A percentile compares a stretch with the other conserved stretches of the same genome.
Evolutionary conservation across 495 filamentous ascomycete species (phyloP).

Genomic region (Podospora appendiculata): DNA sequence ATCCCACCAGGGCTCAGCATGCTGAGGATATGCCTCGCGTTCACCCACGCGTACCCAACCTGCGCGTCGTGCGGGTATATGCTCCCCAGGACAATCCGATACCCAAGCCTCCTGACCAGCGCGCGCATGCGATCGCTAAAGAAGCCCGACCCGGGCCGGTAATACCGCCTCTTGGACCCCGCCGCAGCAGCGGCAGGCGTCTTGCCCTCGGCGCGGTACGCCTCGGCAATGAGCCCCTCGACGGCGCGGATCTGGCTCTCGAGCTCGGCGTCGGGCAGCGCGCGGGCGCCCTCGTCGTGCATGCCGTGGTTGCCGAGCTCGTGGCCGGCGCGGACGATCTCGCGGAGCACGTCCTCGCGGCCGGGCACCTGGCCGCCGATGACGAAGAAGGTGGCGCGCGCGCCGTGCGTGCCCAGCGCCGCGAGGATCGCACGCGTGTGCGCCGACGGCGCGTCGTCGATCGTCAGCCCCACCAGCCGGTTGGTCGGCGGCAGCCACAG

Average conservation of each 20-base stretch:
- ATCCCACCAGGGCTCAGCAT: slow-evolving; percentile 70
- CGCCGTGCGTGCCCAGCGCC: slow-evolving; percentile 47
- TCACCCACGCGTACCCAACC: slow-evolving; percentile 56
- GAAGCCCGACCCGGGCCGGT: slow-evolving; percentile 74
- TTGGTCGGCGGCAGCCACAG: slow-evolving; percentile 40
- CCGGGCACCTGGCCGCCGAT: slow-evolving; percentile 68
- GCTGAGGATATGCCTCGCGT: slow-evolving; percentile 72
- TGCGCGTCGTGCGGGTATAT: slow-evolving; percentile 86
- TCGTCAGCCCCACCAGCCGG: slow-evolving; percentile 68
- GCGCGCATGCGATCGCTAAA: slow-evolving; percentile 61
- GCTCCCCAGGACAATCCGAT: slow-evolving; percentile 64
- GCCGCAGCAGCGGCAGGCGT: slow-evolving; percentile 5
- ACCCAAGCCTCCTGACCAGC: slow-evolving; percentile 47
- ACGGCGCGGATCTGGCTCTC: slow-evolving; percentile 37
- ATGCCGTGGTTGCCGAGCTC: slow-evolving; percentile 83
- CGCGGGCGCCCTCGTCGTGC: slow-evolving; percentile 65
- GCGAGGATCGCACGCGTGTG: slow-evolving; percentile 66
- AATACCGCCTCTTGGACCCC: slow-evolving; percentile 36
- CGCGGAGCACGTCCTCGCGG: slow-evolving; percentile 47
- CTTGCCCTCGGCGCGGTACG: slow-evolving; percentile 42
- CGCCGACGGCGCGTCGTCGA: slow-evolving; percentile 74
- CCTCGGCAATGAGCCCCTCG: slow-evolving; percentile 40
- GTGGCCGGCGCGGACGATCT: slow-evolving; percentile 55
- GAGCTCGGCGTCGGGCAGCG: slow-evolving; percentile 32
- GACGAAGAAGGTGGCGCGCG: slow-evolving; percentile 69